Base-by-base conservation (phyloP, 345 rosid genomes). In the Toxicodendron radicans region DNA sequence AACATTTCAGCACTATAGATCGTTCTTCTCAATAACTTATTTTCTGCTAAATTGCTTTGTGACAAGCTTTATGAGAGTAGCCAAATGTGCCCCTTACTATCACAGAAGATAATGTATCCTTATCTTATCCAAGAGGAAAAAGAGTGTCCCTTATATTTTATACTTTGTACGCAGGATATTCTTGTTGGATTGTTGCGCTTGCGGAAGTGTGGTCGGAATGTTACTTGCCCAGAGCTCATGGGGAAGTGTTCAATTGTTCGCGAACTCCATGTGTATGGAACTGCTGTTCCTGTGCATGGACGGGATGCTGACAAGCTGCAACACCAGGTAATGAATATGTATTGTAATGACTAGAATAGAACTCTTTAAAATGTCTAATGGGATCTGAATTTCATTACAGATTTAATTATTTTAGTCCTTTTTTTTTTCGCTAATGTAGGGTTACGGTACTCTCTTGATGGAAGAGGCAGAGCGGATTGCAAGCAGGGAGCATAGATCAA, bases 261-360 rank as follows among this genome's bases (percentile, higher is more conserved):
- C 21, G 99, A 96, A 82, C 99, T 96, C 83, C 99, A 96, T 75
- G 97, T 96, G n/a, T 96, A 93, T 76, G 99, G 99, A 80, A 93
- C 99, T 68, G 98, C 99, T 66, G 99, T 96, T 75, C 99, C 99
- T 30, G 98, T 96, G 75, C 99, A 96, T 73, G 98, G 97, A 62
- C 90, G 99, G 52, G 97, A 96, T 3, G 88, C 95, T 61, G 98
- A 93, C 78, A 96, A 96, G 81, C 84, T 93, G 84, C 99, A 96
- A 79, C 99, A 96, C 84, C 99, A 93, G 97, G 99, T 91, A 85
- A 75, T 45, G 2, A 14, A 43, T 33, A 16, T 66, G 27, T 12
- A 12, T 51, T 5, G n/a, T 58, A 23, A 65, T 21, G 4, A 33
- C 33, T 17, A 13, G 70, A 27, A 35, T 11, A 13, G 24, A 35